These are phyloP conservation scores for Astragalus glycyphyllos DNA, from an alignment of 306 rosid species.

Conservation along the genomic window DNA sequence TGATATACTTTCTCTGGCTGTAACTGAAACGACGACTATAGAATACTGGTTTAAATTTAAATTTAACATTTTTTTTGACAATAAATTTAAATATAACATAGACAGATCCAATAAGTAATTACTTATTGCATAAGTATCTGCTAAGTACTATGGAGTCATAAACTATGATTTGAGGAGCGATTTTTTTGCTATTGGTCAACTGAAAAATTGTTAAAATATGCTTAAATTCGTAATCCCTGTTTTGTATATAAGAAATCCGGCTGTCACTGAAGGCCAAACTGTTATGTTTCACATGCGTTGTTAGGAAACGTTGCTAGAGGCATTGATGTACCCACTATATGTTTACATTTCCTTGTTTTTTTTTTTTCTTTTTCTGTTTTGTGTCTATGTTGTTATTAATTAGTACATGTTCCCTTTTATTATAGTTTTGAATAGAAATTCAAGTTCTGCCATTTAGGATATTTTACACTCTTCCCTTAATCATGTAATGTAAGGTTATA, in stretches of 20 bases:
- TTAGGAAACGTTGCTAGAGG: neutral
- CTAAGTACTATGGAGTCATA: neutral
- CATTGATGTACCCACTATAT: slow-evolving; percentile 13
- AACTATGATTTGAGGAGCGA: neutral
- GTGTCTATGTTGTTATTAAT: neutral
- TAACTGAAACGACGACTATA: slow-evolving; percentile 9
- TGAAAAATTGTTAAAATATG: slow-evolving; percentile 11
- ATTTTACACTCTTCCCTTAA: slow-evolving; percentile 24
- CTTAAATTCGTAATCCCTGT: slow-evolving; percentile 7
- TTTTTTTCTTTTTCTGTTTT: slow-evolving; percentile 13
- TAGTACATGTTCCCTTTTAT: neutral
- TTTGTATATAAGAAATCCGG: neutral
- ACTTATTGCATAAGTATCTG: neutral
- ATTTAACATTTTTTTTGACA: no score
- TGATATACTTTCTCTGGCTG: slow-evolving; percentile 15
- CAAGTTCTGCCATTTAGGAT: slow-evolving; percentile 16
- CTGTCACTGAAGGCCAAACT: slow-evolving; percentile 4
- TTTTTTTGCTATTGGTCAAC: slow-evolving; percentile 16
- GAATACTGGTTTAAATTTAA: neutral
- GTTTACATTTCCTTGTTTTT: slow-evolving; percentile 18
- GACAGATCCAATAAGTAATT: no score
- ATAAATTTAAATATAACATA: no score
- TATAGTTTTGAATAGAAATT: slow-evolving; percentile 11
- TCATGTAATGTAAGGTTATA: slow-evolving; percentile 15
- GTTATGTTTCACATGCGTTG: neutral